Base-by-base conservation (phyloP, 2,329 filamentous ascomycete genomes). In the Monosporascus cannonballus region DNA sequence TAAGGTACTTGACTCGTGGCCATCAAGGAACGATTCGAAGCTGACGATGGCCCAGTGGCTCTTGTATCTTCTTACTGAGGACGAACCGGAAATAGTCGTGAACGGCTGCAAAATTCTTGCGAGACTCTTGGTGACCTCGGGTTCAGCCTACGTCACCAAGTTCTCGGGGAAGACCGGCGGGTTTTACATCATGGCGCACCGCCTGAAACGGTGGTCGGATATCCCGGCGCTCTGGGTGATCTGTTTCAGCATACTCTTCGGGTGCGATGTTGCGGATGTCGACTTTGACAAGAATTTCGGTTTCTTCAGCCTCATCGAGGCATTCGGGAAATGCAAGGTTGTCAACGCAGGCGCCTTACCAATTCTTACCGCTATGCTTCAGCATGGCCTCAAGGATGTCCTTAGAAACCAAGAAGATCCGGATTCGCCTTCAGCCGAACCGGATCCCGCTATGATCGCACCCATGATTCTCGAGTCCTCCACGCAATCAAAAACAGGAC, bases 121-220 rank as follows among this genome's bases (percentile, higher is more conserved):
- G 24, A 84, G 91, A 38, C 79, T 96, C 3, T 76, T 99, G 6
- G 83, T 93, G n/a, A 78, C 86, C 1, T 90, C 96, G 63, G 93
- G 93, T 4, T 74, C 85, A 5, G 78, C 78, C 37, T 97, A 96
- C 68, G 89, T 89, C 20, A 83, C 84, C 50, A 96, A 96, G 63
- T 96, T 99, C 59, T 79, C 85, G 1, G 74, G 69, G 15, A 96
- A 95, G 70, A 90, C 87, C 11, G 90, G 90, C 30, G 95, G 95
- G 2, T 96, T 96, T 67, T 78, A 79, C 36, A 87, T 96, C 56
- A 86, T 97, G 83, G 87, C 87, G 38, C 81, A 88, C 62, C 83
- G 90, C 34, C 72, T 99, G 4, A 90, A 86, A 64, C 78, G 86
- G 62, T 96, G 92, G 84, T 99, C 94, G 93, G 86, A 89, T 63